These are phyloP conservation scores for Aureobasidium lini DNA, from an alignment of 2,329 filamentous ascomycete genomes.

Conservation along the genomic window DNA sequence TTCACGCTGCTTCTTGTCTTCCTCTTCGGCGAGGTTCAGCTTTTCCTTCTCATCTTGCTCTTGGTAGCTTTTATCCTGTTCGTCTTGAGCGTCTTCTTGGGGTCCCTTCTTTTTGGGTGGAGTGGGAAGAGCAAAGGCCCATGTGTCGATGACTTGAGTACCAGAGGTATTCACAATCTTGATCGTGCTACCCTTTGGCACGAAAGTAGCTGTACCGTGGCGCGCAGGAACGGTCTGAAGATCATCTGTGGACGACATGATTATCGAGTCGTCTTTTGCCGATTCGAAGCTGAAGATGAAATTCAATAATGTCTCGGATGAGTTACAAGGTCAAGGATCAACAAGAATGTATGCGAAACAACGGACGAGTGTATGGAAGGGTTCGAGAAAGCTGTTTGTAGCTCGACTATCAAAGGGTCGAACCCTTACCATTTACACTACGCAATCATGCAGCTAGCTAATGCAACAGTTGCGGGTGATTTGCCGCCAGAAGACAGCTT, in stretches of 20 bases:
- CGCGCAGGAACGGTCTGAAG: conserved; percentile 41
- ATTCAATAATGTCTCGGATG: not conserved
- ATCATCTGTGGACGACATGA: conserved; percentile 1
- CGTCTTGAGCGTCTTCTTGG: conserved; percentile 18
- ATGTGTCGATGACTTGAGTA: conserved; percentile 43
- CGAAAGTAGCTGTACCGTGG: conserved; percentile 44
- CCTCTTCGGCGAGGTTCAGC: conserved; percentile 23
- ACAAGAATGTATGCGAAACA: not conserved
- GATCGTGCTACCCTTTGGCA: conserved; percentile 41
- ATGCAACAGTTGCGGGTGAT: conserved; percentile 3
- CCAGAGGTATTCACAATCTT: conserved; percentile 46
- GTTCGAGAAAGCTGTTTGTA: conserved; percentile 2
- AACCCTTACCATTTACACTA: conserved; percentile 1
- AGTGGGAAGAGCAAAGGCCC: conserved; percentile 41
- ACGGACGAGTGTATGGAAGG: not conserved
- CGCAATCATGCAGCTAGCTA: conserved; percentile 7
- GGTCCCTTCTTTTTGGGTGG: conserved; percentile 33
- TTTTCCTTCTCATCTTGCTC: conserved; percentile 25
- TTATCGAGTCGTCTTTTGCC: not conserved
- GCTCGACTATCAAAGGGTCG: not conserved
- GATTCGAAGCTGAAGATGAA: not conserved
- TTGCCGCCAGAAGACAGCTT: conserved; percentile 4
- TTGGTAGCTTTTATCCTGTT: conserved; percentile 17
- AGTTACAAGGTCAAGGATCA: not conserved
- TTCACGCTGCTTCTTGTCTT: conserved; percentile 20